phyloP scores from a whole-genome alignment of 768 basidiomycete genomes.

The Galerina marginata region DNA sequence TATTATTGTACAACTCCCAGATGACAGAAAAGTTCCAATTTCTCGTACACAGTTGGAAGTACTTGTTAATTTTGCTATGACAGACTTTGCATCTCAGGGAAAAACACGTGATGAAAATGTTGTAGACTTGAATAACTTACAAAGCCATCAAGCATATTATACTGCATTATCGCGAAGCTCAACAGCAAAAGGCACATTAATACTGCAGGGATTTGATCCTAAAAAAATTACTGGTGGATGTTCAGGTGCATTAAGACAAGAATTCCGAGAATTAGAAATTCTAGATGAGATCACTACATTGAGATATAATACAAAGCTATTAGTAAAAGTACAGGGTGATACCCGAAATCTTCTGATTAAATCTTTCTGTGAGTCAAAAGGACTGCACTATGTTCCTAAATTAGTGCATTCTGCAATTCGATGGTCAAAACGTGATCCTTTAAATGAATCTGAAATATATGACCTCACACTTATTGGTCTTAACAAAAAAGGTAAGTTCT shows the following conservation, averaged over 20 bases:
- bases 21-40: conserved; percentile 23
- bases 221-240: not conserved
- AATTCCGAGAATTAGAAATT: conserved; percentile 7
- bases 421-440: not conserved
- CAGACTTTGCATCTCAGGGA: conserved; percentile 40
- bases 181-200: conserved; percentile 5
- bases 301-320: not conserved
- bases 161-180: conserved; percentile 5
- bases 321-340: not conserved
- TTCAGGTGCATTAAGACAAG: conserved; percentile 3
- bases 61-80: conserved; percentile 37
- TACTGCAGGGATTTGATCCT: conserved; percentile 6
- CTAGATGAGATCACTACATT: not conserved
- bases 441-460: not conserved
- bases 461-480: not conserved
- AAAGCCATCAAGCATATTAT: conserved; percentile 6
- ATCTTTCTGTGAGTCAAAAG: not conserved
- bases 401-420: not conserved
- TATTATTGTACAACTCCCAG: conserved; percentile 14
- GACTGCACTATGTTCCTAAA: not conserved
- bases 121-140: not conserved
- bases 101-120: conserved; percentile 25
- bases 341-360: not conserved
- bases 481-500: not conserved
- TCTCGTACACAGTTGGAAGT: conserved; percentile 30